Conservation (phyloP, 2,329 filamentous ascomycete genomes). For the Pyrenophora seminiperda region DNA sequence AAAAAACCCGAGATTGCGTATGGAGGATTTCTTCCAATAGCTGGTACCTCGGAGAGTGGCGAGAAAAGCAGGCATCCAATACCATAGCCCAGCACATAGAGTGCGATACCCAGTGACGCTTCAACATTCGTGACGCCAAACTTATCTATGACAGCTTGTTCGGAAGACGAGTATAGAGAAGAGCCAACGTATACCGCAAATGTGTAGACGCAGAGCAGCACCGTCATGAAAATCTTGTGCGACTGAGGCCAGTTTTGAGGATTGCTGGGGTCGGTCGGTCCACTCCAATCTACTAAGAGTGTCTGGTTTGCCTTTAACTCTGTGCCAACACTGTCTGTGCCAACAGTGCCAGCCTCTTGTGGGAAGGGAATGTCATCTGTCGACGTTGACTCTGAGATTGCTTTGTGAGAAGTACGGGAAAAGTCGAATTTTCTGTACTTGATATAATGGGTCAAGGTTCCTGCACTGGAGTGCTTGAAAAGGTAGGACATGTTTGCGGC, state of each 20-base stretch:
- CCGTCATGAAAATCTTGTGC: constrained; percentile 42
- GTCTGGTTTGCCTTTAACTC: constrained; percentile 31
- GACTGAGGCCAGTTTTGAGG: constrained; percentile 44
- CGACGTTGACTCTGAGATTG: constrained; percentile 24
- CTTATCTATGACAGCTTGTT: constrained; percentile 53
- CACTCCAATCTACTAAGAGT: constrained; percentile 49
- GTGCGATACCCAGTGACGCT: constrained; percentile 62
- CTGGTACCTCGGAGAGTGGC: constrained; percentile 68
- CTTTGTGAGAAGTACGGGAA: constrained; percentile 19
- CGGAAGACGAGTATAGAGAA: constrained; percentile 55
- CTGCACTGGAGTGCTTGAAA: constrained; percentile 26
- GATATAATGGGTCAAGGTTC: constrained; percentile 24
- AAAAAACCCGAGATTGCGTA: constrained; percentile 71
- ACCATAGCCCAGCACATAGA: constrained; percentile 67
- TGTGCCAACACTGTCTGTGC: constrained; percentile 17
- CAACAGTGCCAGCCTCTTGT: constrained; percentile 8
- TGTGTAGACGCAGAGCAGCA: constrained; percentile 58
- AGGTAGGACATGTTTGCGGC: constrained; percentile 28
- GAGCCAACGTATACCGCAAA: constrained; percentile 62
- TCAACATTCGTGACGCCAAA: constrained; percentile 59
- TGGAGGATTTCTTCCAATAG: constrained; percentile 68
- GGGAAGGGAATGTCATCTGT: constrained; percentile 25
- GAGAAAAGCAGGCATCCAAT: constrained; percentile 68
- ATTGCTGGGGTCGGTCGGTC: constrained; percentile 42
- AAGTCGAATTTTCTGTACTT: constrained; percentile 31